Conservation (phyloP, 176 grass and related monocot species). For the Cocos nucifera region DNA sequence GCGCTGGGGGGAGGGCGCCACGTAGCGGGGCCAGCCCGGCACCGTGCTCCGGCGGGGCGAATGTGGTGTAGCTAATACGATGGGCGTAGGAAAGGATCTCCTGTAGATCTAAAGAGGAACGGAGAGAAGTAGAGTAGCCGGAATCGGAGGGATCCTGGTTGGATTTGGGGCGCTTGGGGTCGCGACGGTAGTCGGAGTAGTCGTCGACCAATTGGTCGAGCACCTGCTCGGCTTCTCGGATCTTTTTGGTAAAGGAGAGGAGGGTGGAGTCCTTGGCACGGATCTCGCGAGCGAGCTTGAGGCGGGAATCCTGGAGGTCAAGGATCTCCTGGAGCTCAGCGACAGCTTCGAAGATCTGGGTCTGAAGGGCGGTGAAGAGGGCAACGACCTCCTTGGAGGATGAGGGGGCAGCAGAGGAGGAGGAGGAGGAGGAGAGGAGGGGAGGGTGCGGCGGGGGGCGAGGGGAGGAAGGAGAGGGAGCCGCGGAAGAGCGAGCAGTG, state of each 20-base stretch:
- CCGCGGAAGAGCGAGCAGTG: slow-evolving; percentile 71
- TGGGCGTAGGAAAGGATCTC: slow-evolving; percentile 76
- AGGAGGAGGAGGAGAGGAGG: slow-evolving; percentile 17
- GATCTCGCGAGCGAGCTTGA: slow-evolving; percentile 47
- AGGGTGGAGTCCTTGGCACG: slow-evolving; percentile 54
- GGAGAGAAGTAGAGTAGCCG: slow-evolving; percentile 43
- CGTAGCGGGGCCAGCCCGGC: slow-evolving; percentile 65
- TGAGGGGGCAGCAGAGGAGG: slow-evolving; percentile 19
- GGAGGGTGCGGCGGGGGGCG: not conserved
- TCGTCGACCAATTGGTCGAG: slow-evolving; percentile 90
- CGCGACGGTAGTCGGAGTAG: slow-evolving; percentile 69
- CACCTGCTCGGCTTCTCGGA: slow-evolving; percentile 77
- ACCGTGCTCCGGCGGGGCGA: slow-evolving; percentile 93
- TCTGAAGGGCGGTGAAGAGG: slow-evolving; percentile 68
- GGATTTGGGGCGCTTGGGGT: slow-evolving; percentile 43
- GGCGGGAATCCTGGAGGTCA: slow-evolving; percentile 67
- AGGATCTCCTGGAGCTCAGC: slow-evolving; percentile 80
- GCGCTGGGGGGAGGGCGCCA: slow-evolving; percentile 63
- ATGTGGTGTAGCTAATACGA: slow-evolving; percentile 88
- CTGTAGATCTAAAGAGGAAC: slow-evolving; percentile 63
- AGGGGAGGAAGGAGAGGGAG: slow-evolving; percentile 46
- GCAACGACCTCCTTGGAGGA: slow-evolving; percentile 68
- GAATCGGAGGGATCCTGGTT: slow-evolving; percentile 7
- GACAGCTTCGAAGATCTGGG: slow-evolving; percentile 79
- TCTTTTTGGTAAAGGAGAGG: slow-evolving; percentile 73